Base-by-base conservation (phyloP, 805 yeast species). In the Saturnispora gosingensis region DNA sequence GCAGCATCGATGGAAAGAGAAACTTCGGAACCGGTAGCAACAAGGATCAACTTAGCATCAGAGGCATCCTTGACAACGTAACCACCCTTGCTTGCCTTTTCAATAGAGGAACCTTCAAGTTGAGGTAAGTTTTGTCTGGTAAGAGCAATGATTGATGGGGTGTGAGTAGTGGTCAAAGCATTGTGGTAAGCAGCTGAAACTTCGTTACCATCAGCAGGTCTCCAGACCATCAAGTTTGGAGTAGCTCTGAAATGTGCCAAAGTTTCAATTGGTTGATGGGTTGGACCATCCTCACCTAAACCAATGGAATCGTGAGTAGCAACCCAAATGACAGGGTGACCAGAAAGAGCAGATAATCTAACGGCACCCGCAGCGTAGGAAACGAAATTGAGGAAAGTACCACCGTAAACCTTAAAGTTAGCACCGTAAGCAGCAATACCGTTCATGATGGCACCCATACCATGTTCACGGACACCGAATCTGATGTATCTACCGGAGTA, bases 401-500 rank as follows among this genome's bases (percentile, higher is more conserved):
- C 98, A 71, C 97, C 97, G 75, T 83, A 90, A 62, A 89, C 83
- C 72, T 83, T 85, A 78, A 76, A 81, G 75, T 87, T 88, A 58
- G 85, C 86, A 73, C 85, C 85, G 66, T 74, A 91, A 51, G 97
- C 97, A 54, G 93, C 78, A 62, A 91, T 85, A 84, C 99, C 99
- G 74, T 93, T 91, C 82, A 90, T 79, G 70, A 90, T 85, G 59
- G 97, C 97, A 75, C 96, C 97, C 97, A 91, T 89, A 71, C 88
- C 97, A 74, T 93, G 98, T 78, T 91, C 99, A 75, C 99, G 85
- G 59, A 91, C 96, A 83, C 99, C 99, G 71, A 84, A 91, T 76
- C 97, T 85, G 72, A 91, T 77, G 77, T 91, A 91, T 69, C 96
- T 84, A 68, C 99, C 99, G 53, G 81, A 58, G 77, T 84, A 90